Base-by-base conservation (phyloP, 2,329 filamentous ascomycete genomes). In the Monosporascus sp. region DNA sequence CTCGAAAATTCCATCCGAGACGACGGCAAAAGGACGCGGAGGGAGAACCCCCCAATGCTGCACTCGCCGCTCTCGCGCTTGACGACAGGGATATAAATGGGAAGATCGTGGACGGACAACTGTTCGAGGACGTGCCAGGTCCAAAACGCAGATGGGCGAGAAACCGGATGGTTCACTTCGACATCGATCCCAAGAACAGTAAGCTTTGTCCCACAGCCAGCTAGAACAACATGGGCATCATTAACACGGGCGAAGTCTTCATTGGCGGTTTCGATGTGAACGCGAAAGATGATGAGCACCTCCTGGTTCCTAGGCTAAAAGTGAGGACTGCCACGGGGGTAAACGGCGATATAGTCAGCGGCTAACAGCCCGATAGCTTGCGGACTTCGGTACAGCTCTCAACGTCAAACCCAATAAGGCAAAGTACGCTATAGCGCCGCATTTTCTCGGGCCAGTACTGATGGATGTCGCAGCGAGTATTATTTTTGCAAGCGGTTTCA, bases 181-280 rank as follows among this genome's bases (percentile, higher is more conserved):
- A 65, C 24, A 61, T 65, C 20, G 60, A 63, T 31, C 57, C 57
- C 2, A 50, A 25, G 14, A 65, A 63, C 14, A 57, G 58, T 60
- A 46, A 53, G 60, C 37, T 11, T 25, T 27, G 3, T 14, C 18
- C 17, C 14, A 46, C 38, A 36, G 24, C 9, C 18, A n/a, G 38
- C 7, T n/a, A 53, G 5, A 48, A 35, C 0, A 18, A 37, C 7
- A 4, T 5, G 25, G 25, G 37, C 11, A 35, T 22, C 18, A 31
- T 24, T 57, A 31, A 57, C 24, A 22, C 36, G 17, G 2, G 27
- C 25, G 5, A 48, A 63, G 60, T 63, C 43, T 52, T 63, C 8
- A 51, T 63, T 43, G 37, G 11, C 5, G 50, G 45, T 18, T 6
- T 58, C 14, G 61, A 62, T 25, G 9, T 41, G 7, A 15, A 35